Evolutionary conservation across 73 alveolate genomes (phyloP).

Genomic region (Tetrahymena thermophila): DNA sequence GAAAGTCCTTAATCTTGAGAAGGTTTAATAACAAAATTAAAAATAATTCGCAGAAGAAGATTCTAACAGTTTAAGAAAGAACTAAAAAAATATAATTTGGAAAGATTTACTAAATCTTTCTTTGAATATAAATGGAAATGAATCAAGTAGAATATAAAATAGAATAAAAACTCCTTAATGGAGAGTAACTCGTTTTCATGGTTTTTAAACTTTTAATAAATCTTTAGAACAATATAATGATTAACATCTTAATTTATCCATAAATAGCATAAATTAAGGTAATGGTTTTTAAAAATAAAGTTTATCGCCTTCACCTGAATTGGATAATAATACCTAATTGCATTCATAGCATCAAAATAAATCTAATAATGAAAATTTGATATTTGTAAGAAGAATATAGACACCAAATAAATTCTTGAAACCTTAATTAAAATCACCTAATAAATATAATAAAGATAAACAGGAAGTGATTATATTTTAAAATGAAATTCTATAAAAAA

Average conservation of each 20-base stretch:
- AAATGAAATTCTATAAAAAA: neutral
- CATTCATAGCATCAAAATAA: neutral
- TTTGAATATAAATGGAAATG: neutral
- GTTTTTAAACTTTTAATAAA: neutral
- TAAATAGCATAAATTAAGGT: neutral
- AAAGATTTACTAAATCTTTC: neutral
- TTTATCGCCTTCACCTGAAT: neutral
- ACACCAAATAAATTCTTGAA: neutral
- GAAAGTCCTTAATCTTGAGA: neutral
- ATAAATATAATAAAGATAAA: neutral
- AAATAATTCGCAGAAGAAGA: neutral
- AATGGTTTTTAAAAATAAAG: neutral
- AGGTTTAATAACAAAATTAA: neutral
- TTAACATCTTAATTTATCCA: neutral
- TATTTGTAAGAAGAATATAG: neutral
- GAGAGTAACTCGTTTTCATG: neutral
- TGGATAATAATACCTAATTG: neutral
- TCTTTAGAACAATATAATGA: neutral
- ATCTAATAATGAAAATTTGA: neutral
- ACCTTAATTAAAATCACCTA: neutral
- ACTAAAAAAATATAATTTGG: neutral
- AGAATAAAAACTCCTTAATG: neutral
- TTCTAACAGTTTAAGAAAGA: neutral
- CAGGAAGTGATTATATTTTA: neutral
- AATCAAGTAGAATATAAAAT: neutral